Base-by-base conservation (phyloP, 208 protist species). In the Leishmania mexicana region DNA sequence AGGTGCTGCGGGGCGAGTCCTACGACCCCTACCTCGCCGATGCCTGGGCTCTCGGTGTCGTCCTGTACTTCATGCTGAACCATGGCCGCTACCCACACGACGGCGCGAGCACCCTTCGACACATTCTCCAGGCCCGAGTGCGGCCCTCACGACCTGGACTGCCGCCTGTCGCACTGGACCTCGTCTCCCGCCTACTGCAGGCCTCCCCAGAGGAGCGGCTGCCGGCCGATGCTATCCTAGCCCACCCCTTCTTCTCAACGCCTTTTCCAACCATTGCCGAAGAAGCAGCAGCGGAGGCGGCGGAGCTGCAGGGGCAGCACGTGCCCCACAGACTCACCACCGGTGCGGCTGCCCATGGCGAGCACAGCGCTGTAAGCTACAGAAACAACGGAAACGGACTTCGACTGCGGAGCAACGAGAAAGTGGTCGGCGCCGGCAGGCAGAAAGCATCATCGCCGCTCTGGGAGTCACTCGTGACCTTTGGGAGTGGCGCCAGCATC, bases 61-160 rank as follows among this genome's bases (percentile, higher is more conserved):
- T 96, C 79, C 68, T 97, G 15, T 97, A 95, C 76, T 97, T 96
- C 75, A 95, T 97, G 93, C 87, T 97, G 15, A 92, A 96, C 81
- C 87, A 86, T 31, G 94, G 92, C 70, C 88, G 87, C 68, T 97
- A 97, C 83, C 95, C 95, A 6, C 91, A 95, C 88, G 95, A 97
- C 80, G 91, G 95, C 38, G 95, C 95, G 64, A 97, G 95, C 83
- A 96, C 93, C 54, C 87, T 92, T n/a, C 92, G 93, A 42, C 90
- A 97, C 82, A 95, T 97, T 76, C 68, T 94, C 10, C 91, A 96
- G 60, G 65, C 92, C 35, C 88, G 90, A 70, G 79, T 93, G 3
- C 92, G 95, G 4, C 88, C 85, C 0, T 76, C 85, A n/a, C 87
- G 89, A 51, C 76, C 87, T 6, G 80, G 81, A 2, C 78, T 95